A percentile compares a stretch with the other conserved stretches of the same genome.
These are phyloP conservation scores for Candida argentea DNA, from an alignment of 805 yeast species.

Conservation along the genomic window DNA sequence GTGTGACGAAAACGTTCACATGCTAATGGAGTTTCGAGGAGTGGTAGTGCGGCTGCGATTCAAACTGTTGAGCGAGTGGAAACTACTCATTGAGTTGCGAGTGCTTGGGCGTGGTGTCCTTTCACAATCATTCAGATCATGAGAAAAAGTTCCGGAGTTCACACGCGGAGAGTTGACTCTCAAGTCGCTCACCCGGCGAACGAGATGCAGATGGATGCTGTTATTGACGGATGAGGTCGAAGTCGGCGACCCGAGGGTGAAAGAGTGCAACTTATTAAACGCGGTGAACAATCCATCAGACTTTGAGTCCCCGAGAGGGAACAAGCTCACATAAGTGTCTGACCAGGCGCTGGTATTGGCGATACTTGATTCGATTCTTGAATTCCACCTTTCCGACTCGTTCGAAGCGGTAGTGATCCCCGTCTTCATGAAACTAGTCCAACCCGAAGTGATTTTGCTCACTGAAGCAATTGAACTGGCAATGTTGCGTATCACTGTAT, in stretches of 20 bases:
- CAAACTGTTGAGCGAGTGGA: conserved; percentile 30
- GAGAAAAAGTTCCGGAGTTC: conserved; percentile 10
- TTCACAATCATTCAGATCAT: conserved; percentile 6
- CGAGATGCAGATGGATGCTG: conserved; percentile 39
- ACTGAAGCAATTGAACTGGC: conserved; percentile 26
- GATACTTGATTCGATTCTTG: no score
- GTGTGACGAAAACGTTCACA: background rate
- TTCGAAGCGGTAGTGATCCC: conserved; percentile 3
- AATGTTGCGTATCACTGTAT: conserved; percentile 30
- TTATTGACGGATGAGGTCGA: conserved; percentile 28
- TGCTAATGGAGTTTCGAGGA: conserved; percentile 25
- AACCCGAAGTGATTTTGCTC: conserved; percentile 26
- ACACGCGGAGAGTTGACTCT: conserved; percentile 16
- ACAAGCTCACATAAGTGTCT: conserved; percentile 38
- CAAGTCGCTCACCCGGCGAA: conserved; percentile 38
- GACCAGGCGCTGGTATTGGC: conserved; percentile 42
- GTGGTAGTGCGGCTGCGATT: conserved; percentile 26
- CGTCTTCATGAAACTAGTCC: conserved; percentile 23
- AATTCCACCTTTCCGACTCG: conserved; percentile 3
- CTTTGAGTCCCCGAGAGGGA: conserved; percentile 28
- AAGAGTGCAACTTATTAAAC: no score
- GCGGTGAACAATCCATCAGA: conserved; percentile 13
- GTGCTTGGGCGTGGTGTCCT: conserved; percentile 6
- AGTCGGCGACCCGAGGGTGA: conserved; percentile 13
- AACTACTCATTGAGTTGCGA: conserved; percentile 24